Evolutionary conservation across 2,329 filamentous ascomycete genomes (phyloP).

Genomic region (Didymosphaeria variabile): DNA sequence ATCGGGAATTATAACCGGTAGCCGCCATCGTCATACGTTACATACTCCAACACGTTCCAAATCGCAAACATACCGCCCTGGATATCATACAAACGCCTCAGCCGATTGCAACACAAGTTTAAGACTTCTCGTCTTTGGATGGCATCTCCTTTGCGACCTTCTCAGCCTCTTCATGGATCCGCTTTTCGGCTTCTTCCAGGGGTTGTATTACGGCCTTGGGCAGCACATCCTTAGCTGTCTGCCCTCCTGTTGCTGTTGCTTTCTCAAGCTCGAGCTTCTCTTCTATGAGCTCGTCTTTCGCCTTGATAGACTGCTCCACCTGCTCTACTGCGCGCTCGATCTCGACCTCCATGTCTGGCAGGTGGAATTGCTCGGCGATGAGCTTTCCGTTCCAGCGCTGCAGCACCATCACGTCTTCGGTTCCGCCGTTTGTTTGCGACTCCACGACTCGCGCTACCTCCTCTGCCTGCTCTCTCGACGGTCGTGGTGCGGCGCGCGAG

Average conservation of each 20-base stretch:
- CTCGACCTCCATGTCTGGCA: slow-evolving; percentile 63
- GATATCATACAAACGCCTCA: slow-evolving; percentile 17
- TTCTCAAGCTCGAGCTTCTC: slow-evolving; percentile 50
- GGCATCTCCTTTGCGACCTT: slow-evolving; percentile 29
- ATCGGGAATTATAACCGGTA: background rate
- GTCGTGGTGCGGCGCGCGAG: slow-evolving; percentile 50
- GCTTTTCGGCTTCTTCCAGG: slow-evolving; percentile 32
- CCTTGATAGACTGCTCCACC: slow-evolving; percentile 56
- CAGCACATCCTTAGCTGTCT: slow-evolving; percentile 40
- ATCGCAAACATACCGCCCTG: slow-evolving; percentile 12
- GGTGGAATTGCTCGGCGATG: slow-evolving; percentile 58
- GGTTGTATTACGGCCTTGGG: slow-evolving; percentile 38
- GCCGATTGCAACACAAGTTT: background rate
- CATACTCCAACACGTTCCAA: slow-evolving; percentile 13
- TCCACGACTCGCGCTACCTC: slow-evolving; percentile 51
- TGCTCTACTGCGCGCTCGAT: slow-evolving; percentile 62
- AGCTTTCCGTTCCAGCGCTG: slow-evolving; percentile 61
- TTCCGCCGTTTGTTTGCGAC: slow-evolving; percentile 51
- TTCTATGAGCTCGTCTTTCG: slow-evolving; percentile 45
- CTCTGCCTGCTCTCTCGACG: slow-evolving; percentile 49
- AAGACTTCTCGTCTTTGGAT: slow-evolving; percentile 5
- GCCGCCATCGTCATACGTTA: slow-evolving; percentile 10
- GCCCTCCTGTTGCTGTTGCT: slow-evolving; percentile 36
- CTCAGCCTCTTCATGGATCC: slow-evolving; percentile 19
- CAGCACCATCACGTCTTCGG: slow-evolving; percentile 59